phyloP scores from a whole-genome alignment of 306 rosid species.

The Lablab purpureus region DNA sequence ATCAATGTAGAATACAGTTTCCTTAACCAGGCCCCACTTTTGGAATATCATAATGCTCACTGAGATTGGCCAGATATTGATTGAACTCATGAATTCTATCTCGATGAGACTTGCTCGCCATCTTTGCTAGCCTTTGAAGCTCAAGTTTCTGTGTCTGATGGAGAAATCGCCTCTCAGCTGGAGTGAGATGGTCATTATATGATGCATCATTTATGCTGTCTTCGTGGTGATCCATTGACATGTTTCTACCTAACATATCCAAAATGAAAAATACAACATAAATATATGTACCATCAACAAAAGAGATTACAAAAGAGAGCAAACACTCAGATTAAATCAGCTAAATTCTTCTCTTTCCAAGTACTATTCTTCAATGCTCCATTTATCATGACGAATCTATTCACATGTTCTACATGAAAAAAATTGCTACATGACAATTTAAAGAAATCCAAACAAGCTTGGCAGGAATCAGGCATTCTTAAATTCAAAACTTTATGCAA shows the following conservation, averaged over 20 bases:
- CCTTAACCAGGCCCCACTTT: constrained; percentile 57
- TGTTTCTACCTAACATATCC: constrained; percentile 33
- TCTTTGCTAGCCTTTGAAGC: constrained; percentile 46
- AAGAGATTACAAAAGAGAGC: too few species aligned
- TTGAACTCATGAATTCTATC: constrained; percentile 50
- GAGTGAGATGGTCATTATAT: constrained; percentile 42
- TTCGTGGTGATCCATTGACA: too few species aligned
- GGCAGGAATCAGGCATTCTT: too few species aligned
- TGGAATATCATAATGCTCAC: constrained; percentile 57
- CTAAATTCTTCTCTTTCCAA: not conserved
- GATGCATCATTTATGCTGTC: not conserved
- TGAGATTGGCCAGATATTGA: constrained; percentile 50
- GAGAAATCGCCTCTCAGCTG: constrained; percentile 51
- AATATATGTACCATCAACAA: too few species aligned
- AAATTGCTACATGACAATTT: too few species aligned
- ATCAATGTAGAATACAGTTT: too few species aligned
- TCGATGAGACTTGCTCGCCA: constrained; percentile 50
- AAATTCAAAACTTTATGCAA: too few species aligned
- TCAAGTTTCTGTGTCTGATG: constrained; percentile 52
- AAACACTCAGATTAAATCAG: not conserved
- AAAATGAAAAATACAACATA: not conserved
- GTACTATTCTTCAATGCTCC: not conserved
- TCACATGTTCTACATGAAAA: too few species aligned
- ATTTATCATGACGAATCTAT: not conserved
- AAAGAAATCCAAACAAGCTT: too few species aligned